phyloP scores from a whole-genome alignment of 2,329 filamentous ascomycete species.

The Phialemonium atrogriseum region DNA sequence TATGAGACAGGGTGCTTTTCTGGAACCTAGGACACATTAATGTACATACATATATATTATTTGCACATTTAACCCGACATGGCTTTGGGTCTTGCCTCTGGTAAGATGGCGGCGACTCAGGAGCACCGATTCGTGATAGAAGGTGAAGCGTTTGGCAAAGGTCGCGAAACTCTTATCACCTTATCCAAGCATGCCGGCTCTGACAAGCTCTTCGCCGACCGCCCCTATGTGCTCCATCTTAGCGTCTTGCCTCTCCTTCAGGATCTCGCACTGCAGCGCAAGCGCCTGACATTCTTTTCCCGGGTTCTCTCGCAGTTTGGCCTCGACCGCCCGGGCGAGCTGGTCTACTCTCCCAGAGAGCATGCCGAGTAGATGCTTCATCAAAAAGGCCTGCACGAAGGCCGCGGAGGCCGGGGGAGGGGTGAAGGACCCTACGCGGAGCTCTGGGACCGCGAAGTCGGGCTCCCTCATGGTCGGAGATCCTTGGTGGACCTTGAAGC shows the following conservation, averaged over 20 bases:
- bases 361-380: constrained; percentile 21
- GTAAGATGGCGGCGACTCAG: too few relatives aligned
- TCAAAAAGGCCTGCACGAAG: constrained; percentile 22
- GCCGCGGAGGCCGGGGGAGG: constrained; percentile 22
- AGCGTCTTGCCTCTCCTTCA: constrained; percentile 13
- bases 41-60: too few relatives aligned
- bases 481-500: constrained; percentile 19
- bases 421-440: constrained; percentile 30
- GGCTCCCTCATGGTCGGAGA: constrained; percentile 20
- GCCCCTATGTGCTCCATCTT: constrained; percentile 11
- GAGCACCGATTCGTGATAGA: too few relatives aligned
- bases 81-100: too few relatives aligned
- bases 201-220: not conserved
- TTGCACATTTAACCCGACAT: too few relatives aligned
- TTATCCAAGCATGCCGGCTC: too few relatives aligned
- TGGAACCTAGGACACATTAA: too few relatives aligned
- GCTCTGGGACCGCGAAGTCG: constrained; percentile 27
- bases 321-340: not conserved
- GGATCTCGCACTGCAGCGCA: constrained; percentile 17
- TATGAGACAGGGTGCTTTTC: too few relatives aligned
- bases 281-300: constrained; percentile 14
- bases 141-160: too few relatives aligned
- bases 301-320: not conserved
- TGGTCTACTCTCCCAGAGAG: constrained; percentile 7
- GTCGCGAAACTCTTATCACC: too few relatives aligned